Conservation (phyloP, 2,329 filamentous ascomycete genomes). For the Fusarium humuli region DNA sequence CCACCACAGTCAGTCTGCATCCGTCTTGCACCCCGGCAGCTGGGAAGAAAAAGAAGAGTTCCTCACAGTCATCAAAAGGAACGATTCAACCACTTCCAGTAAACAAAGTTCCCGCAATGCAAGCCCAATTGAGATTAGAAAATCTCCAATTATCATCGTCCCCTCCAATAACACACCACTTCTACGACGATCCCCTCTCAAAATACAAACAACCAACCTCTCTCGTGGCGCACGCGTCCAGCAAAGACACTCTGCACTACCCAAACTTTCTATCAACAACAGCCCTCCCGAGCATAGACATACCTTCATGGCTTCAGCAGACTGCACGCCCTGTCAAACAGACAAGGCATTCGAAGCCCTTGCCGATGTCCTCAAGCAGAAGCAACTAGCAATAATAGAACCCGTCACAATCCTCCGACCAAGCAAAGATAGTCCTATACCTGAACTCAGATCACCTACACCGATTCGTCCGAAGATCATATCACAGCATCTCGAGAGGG, state of each 20-base stretch:
- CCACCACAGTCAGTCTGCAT: conserved; percentile 20
- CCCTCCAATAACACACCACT: neutral
- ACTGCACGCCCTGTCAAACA: conserved; percentile 5
- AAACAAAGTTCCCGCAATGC: neutral
- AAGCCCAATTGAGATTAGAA: neutral
- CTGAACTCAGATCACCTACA: conserved; percentile 11
- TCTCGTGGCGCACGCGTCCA: neutral
- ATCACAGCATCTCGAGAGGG: conserved; percentile 14
- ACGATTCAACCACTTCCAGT: neutral
- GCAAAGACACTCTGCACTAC: conserved; percentile 1
- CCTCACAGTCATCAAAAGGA: conserved; percentile 6
- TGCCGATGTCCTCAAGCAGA: neutral
- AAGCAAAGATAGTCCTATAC: neutral
- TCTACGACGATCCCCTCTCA: neutral
- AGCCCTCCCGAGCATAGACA: neutral
- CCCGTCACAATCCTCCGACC: neutral
- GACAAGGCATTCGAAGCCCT: conserved; percentile 23
- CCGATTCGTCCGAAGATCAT: conserved; percentile 13
- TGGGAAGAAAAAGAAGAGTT: conserved; percentile 9
- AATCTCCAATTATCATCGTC: neutral
- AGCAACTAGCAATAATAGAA: neutral
- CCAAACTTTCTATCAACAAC: neutral
- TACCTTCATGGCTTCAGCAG: neutral
- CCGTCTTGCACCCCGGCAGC: neutral
- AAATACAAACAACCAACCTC: conserved; percentile 15